Percentiles rank a stretch among this genome's conserved stretches.
phyloP scores from a whole-genome alignment of 2,329 filamentous ascomycete genomes.

The Anisogramma anomala region DNA sequence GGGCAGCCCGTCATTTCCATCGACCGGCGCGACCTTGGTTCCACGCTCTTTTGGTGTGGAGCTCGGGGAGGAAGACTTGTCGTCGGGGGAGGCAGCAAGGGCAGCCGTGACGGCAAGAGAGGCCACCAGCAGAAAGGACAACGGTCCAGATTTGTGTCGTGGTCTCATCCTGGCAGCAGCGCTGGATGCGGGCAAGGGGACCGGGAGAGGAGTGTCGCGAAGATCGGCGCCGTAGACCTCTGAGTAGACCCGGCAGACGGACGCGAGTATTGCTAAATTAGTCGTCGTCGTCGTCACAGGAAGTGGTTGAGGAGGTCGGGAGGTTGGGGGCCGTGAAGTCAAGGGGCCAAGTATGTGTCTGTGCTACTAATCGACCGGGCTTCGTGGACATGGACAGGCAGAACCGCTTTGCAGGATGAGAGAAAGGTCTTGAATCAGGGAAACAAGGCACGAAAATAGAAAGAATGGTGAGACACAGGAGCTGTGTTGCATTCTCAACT shows the following conservation, averaged over 20 bases:
- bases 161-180: slow-evolving; percentile 42
- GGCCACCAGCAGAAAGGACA: slow-evolving; percentile 50
- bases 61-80: slow-evolving; percentile 9
- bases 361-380: too few relatives aligned
- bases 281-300: too few relatives aligned
- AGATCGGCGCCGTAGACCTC: not conserved
- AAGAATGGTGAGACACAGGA: too few relatives aligned
- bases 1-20: slow-evolving; percentile 87
- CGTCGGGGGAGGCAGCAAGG: slow-evolving; percentile 18
- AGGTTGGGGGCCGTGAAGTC: too few relatives aligned
- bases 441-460: too few relatives aligned
- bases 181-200: not conserved
- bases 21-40: slow-evolving; percentile 73
- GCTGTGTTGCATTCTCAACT: too few relatives aligned
- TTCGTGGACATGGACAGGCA: too few relatives aligned
- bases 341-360: too few relatives aligned
- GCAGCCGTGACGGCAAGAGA: slow-evolving; percentile 37
- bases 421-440: too few relatives aligned
- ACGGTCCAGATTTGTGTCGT: slow-evolving; percentile 37
- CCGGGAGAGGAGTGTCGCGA: not conserved
- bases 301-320: too few relatives aligned
- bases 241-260: not conserved
- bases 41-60: slow-evolving; percentile 28
- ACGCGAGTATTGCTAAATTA: too few relatives aligned
- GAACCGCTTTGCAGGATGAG: too few relatives aligned